Base-by-base conservation (phyloP, 2,329 filamentous ascomycete species). In the Claviceps pazoutovae region DNA sequence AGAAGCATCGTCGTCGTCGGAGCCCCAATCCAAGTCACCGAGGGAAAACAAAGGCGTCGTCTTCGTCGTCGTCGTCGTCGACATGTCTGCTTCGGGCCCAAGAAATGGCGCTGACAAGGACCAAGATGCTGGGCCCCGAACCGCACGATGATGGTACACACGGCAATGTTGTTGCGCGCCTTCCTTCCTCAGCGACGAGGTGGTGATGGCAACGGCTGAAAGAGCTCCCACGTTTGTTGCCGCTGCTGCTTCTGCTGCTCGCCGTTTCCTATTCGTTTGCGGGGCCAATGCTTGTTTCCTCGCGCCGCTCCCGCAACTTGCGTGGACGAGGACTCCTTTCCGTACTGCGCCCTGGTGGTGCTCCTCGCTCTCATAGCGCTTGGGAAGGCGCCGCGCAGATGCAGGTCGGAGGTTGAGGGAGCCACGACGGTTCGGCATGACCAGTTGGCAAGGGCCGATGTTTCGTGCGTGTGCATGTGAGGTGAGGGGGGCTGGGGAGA, bases 11-110 rank as follows among this genome's bases (percentile, higher is more conserved):
- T 48, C 48, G 8, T 50, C 34, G 11, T 51, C 47, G 3, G 51
- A 54, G 43, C 49, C 50, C 56, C 53, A 57, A 30, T 60, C 55
- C 34, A 58, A 43, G 37, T 53, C 43, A 23, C 55, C 39, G 1
- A 48, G 41, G 16, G 54, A 38, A 2, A 53, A 26, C 21, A 51
- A 19, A 19, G 49, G 41, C 4, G 34, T 42, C 41, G 41, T 13
- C n/a, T n/a, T n/a, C 49, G 51, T 51, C 23, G 26, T 26, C 26
- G 19, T 41, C 19, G 11, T 23, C 16, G 7, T 14, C 5, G n/a
- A 44, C 4, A 6, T 21, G 5, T 19, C 13, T 45, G 6, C 3
- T 7, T 43, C 11, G 5, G 19, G 30, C 14, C 19, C 30, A 49
- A 9, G 39, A 34, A 34, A 34, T 17, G 44, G 23, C 6, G 44